Conservation (phyloP, 805 yeast genomes). For the Yamadazyma scolyti region DNA sequence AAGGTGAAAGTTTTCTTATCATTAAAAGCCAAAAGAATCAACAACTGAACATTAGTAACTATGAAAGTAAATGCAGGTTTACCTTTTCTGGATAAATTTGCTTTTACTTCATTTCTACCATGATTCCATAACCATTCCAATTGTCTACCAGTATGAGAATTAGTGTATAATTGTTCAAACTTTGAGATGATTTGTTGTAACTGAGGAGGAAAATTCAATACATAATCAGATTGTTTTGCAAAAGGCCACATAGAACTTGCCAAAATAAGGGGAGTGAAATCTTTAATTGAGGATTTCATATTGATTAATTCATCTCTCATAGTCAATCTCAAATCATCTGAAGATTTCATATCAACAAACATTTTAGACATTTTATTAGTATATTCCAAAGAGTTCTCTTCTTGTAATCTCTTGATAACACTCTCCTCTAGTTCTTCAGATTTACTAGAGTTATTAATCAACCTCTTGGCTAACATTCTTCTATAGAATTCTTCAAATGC, state of each 20-base stretch:
- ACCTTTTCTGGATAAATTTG: constrained; percentile 76
- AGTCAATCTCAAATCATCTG: constrained; percentile 65
- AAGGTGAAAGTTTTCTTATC: constrained; percentile 57
- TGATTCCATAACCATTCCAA: constrained; percentile 96
- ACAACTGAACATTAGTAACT: constrained; percentile 82
- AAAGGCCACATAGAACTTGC: constrained; percentile 92
- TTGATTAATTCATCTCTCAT: constrained; percentile 44
- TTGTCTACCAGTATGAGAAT: constrained; percentile 81
- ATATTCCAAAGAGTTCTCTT: constrained; percentile 87
- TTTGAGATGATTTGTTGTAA: constrained; percentile 61
- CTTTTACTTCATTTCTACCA: constrained; percentile 87
- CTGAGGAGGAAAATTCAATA: constrained; percentile 60
- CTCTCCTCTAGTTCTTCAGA: constrained; percentile 82
- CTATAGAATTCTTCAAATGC: constrained; percentile 92
- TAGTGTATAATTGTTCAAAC: constrained; percentile 64
- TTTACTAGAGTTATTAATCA: constrained; percentile 81
- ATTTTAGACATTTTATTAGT: constrained; percentile 91
- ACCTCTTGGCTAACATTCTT: constrained; percentile 80
- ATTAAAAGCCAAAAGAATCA: constrained; percentile 82
- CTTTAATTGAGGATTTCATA: constrained; percentile 29
- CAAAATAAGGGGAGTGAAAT: constrained; percentile 70
- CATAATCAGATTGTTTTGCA: constrained; percentile 37
- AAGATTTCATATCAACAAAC: constrained; percentile 90
- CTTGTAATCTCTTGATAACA: constrained; percentile 80
- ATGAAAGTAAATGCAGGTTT: constrained; percentile 78